Percentiles rank a stretch among this genome's conserved stretches.
These are phyloP conservation scores for Aristolochia fimbriata DNA, from an alignment of 164 flowering plant species.

Conservation along the genomic window DNA sequence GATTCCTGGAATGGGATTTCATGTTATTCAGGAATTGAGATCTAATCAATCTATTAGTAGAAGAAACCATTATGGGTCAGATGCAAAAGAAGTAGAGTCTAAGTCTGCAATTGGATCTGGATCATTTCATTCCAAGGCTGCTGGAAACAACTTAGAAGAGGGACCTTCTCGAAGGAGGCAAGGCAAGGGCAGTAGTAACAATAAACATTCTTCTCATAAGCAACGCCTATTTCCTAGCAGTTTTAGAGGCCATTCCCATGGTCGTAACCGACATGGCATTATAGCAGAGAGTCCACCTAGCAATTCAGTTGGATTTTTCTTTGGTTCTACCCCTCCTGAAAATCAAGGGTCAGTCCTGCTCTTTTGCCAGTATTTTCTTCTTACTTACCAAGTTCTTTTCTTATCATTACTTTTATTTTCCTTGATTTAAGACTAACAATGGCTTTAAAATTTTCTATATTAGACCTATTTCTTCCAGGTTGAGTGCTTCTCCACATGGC, in stretches of 20 bases:
- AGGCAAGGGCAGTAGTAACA: slow-evolving; percentile 29
- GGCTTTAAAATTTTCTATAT: not conserved
- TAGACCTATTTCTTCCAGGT: slow-evolving; percentile 60
- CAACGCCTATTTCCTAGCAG: slow-evolving; percentile 73
- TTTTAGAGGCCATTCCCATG: slow-evolving; percentile 48
- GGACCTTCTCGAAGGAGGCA: slow-evolving; percentile 51
- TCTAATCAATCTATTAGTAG: slow-evolving; percentile 28
- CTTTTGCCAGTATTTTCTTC: not conserved
- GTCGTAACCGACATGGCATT: slow-evolving; percentile 40
- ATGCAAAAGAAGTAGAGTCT: slow-evolving; percentile 35
- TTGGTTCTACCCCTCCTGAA: slow-evolving; percentile 91
- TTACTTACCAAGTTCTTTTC: too few species aligned
- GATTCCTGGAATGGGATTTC: not conserved
- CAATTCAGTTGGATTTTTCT: slow-evolving; percentile 86
- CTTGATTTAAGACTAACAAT: not conserved
- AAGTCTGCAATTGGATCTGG: slow-evolving; percentile 24
- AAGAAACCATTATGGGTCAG: slow-evolving; percentile 25
- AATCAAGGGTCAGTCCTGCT: slow-evolving; percentile 50
- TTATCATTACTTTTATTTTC: not conserved
- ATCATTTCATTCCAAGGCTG: slow-evolving; percentile 22
- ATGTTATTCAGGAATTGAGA: slow-evolving; percentile 47
- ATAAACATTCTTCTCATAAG: slow-evolving; percentile 46
- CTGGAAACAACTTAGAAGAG: slow-evolving; percentile 31
- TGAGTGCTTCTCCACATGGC: slow-evolving; percentile 68
- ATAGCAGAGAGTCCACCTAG: slow-evolving; percentile 93